These are phyloP conservation scores for Chaetomiaceae sp. DNA, from an alignment of 2,329 filamentous ascomycete genomes.

Conservation along the genomic window DNA sequence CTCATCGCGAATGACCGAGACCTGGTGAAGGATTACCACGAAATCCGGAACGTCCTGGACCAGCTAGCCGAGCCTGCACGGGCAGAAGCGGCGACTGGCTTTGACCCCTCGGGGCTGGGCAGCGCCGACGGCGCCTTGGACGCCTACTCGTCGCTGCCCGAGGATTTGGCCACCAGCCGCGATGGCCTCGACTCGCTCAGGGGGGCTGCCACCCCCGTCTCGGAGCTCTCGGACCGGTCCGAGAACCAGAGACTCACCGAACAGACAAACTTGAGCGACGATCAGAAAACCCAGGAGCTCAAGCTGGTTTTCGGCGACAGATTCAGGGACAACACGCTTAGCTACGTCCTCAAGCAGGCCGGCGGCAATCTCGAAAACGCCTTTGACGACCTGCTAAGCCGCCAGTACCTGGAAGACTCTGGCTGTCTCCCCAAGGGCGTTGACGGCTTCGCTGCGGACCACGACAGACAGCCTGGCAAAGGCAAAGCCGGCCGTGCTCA, in stretches of 20 bases:
- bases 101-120: slow-evolving; percentile 71
- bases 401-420: slow-evolving; percentile 69
- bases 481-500: slow-evolving; percentile 21
- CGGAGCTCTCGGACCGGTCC: slow-evolving; percentile 20
- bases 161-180: slow-evolving; percentile 14
- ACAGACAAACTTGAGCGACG: slow-evolving; percentile 37
- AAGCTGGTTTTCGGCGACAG: slow-evolving; percentile 63
- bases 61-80: slow-evolving; percentile 58
- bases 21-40: slow-evolving; percentile 48
- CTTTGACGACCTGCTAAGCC: slow-evolving; percentile 75
- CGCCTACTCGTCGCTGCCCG: no score
- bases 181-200: slow-evolving; percentile 15
- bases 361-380: slow-evolving; percentile 62
- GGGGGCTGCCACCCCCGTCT: slow-evolving; percentile 21
- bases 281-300: slow-evolving; percentile 60
- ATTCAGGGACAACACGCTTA: slow-evolving; percentile 61
- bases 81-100: slow-evolving; percentile 66
- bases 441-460: slow-evolving; percentile 62
- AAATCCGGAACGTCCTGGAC: slow-evolving; percentile 58
- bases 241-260: slow-evolving; percentile 27
- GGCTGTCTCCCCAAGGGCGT: slow-evolving; percentile 64
- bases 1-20: slow-evolving; percentile 73
- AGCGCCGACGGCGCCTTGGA: no score
- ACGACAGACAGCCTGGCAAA: slow-evolving; percentile 35
- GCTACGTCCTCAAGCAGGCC: slow-evolving; percentile 61